These are phyloP conservation scores for Trametes punicea DNA, from an alignment of 768 basidiomycete species.

Conservation along the genomic window DNA sequence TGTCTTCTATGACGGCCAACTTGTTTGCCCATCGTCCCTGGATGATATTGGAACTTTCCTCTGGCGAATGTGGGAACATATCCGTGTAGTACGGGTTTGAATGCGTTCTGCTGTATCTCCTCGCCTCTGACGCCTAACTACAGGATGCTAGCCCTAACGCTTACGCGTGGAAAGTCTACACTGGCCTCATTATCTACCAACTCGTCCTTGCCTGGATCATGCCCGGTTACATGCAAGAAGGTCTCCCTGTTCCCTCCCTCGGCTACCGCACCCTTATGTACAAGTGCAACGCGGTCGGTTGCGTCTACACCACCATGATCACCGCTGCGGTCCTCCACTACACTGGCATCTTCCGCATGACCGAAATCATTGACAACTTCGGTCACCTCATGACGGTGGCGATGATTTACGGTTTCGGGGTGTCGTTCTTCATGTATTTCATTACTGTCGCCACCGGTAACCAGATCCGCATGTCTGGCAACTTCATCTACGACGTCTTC, in stretches of 20 bases:
- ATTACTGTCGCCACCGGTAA: constrained; percentile 72
- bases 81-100: constrained; percentile 57
- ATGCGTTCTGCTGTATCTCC: not conserved
- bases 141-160: constrained; percentile 90
- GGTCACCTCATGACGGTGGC: constrained; percentile 94
- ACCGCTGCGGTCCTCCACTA: constrained; percentile 75
- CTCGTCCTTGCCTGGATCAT: constrained; percentile 86
- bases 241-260: constrained; percentile 93
- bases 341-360: constrained; percentile 82
- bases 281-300: constrained; percentile 92
- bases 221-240: constrained; percentile 91
- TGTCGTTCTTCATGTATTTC: constrained; percentile 80
- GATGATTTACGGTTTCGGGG: constrained; percentile 85
- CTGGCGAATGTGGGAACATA: constrained; percentile 78
- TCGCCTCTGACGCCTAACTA: not conserved
- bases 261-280: constrained; percentile 91
- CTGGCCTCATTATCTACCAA: constrained; percentile 83
- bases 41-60: constrained; percentile 79
- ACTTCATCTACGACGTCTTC: constrained; percentile 91
- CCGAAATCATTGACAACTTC: constrained; percentile 94
- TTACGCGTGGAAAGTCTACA: constrained; percentile 89
- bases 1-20: constrained; percentile 89
- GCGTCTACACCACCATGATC: constrained; percentile 77
- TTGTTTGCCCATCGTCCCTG: constrained; percentile 64
- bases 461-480: constrained; percentile 92